Percentiles rank a stretch among this genome's conserved stretches.
Conservation (phyloP, 768 basidiomycete genomes). For the Mycena floridula region DNA sequence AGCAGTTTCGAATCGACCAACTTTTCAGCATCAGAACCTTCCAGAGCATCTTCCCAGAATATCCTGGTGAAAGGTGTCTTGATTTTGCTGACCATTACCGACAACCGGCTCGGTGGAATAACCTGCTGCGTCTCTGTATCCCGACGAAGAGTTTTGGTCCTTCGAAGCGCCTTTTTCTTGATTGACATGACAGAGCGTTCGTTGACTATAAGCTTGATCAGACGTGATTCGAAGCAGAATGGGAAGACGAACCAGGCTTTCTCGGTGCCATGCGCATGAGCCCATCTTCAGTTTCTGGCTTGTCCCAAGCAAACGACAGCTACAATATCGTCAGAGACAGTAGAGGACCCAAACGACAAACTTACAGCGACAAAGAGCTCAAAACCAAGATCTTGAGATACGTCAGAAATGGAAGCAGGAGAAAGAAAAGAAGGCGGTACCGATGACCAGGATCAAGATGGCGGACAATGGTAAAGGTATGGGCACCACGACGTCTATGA, state of each 20-base stretch:
- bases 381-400: slow-evolving; percentile 59
- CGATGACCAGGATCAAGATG: slow-evolving; percentile 66
- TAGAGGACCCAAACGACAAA: neutral
- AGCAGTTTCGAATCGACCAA: slow-evolving; percentile 57
- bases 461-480: slow-evolving; percentile 62
- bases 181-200: slow-evolving; percentile 44
- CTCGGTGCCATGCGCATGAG: slow-evolving; percentile 63
- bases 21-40: slow-evolving; percentile 47
- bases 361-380: slow-evolving; percentile 62
- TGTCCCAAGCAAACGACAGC: slow-evolving; percentile 71
- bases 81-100: slow-evolving; percentile 29
- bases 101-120: slow-evolving; percentile 35
- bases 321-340: slow-evolving; percentile 11
- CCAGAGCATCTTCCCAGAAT: slow-evolving; percentile 56
- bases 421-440: slow-evolving; percentile 25
- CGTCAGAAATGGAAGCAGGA: neutral
- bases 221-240: neutral
- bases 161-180: slow-evolving; percentile 52
- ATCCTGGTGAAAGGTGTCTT: slow-evolving; percentile 47
- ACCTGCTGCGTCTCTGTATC: slow-evolving; percentile 47
- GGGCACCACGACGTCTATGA: slow-evolving; percentile 58
- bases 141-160: slow-evolving; percentile 45
- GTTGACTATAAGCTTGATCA: slow-evolving; percentile 34
- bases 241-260: slow-evolving; percentile 43
- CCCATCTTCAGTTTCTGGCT: slow-evolving; percentile 58